Evolutionary conservation across 345 rosid genomes (phyloP).

Genomic region (Bruguiera parviflora): DNA sequence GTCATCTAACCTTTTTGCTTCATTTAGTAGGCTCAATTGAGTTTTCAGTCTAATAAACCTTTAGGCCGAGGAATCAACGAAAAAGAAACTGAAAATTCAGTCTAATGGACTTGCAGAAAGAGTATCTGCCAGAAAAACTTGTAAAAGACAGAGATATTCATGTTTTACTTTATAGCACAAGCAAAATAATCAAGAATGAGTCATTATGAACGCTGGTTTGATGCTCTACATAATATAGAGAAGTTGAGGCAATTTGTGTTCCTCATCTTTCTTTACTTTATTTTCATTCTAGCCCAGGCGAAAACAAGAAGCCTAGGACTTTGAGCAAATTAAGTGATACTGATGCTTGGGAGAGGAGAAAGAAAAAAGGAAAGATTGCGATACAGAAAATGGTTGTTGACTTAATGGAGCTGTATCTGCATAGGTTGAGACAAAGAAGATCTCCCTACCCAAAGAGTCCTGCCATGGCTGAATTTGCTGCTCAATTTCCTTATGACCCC

Average conservation of each 20-base stretch:
- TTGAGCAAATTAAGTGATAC: constrained; percentile 86
- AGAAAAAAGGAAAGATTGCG: constrained; percentile 91
- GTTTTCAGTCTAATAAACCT: too few species aligned
- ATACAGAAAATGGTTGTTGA: constrained; percentile 98
- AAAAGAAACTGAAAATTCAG: too few species aligned
- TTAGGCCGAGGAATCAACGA: too few species aligned
- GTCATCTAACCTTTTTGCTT: too few species aligned
- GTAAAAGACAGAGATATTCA: neutral
- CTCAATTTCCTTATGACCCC: constrained; percentile 76
- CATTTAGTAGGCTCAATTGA: too few species aligned
- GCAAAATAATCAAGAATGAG: neutral
- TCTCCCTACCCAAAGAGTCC: constrained; percentile 71
- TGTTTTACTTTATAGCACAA: neutral
- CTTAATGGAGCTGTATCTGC: constrained; percentile 92
- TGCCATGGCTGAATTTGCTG: constrained; percentile 58
- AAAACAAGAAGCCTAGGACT: constrained; percentile 65
- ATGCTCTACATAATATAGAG: neutral
- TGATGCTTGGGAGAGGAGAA: constrained; percentile 80
- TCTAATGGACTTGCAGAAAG: too few species aligned
- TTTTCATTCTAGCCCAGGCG: constrained; percentile 63
- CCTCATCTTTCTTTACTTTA: constrained; percentile 15
- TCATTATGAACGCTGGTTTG: neutral
- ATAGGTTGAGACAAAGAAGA: constrained; percentile 82
- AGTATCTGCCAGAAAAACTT: too few species aligned
- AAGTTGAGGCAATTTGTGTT: neutral